Evolutionary conservation across 2,329 filamentous ascomycete species (phyloP).

Genomic region (Aureobasidium subglaciale): DNA sequence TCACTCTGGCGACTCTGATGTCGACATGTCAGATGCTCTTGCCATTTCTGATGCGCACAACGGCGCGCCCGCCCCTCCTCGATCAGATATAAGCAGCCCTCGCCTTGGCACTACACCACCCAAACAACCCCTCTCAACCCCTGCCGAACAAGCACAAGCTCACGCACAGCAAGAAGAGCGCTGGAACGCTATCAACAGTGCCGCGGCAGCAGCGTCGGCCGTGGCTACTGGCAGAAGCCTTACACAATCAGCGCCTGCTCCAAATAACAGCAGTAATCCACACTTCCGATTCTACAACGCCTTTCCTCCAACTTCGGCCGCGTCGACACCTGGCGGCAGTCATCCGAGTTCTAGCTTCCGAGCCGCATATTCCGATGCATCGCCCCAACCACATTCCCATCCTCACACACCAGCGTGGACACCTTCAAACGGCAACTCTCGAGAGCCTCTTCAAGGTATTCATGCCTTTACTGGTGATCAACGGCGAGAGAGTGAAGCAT

Average conservation of each 20-base stretch:
- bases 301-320: not conserved
- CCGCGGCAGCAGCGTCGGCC: conserved; percentile 24
- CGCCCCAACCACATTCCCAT: conserved; percentile 7
- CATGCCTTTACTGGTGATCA: conserved; percentile 38
- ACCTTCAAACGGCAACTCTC: not conserved
- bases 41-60: not conserved
- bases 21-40: conserved; percentile 30
- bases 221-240: conserved; percentile 20
- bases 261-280: conserved; percentile 12
- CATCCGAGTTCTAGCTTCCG: conserved; percentile 3
- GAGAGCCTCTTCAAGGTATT: conserved; percentile 30
- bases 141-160: conserved; percentile 14
- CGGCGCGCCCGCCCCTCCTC: conserved; percentile 19
- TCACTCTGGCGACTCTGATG: conserved; percentile 30
- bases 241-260: not conserved
- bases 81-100: conserved; percentile 26
- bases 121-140: conserved; percentile 21
- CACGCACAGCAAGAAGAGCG: conserved; percentile 26
- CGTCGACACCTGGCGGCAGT: not conserved
- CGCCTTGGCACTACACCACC: conserved; percentile 18
- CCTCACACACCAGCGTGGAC: conserved; percentile 8
- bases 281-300: conserved; percentile 6
- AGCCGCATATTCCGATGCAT: conserved; percentile 4
- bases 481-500: conserved; percentile 13
- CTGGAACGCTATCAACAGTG: conserved; percentile 35